Base-by-base conservation (phyloP, 2,329 filamentous ascomycete species). In the Aspergillus costaricaensis region DNA sequence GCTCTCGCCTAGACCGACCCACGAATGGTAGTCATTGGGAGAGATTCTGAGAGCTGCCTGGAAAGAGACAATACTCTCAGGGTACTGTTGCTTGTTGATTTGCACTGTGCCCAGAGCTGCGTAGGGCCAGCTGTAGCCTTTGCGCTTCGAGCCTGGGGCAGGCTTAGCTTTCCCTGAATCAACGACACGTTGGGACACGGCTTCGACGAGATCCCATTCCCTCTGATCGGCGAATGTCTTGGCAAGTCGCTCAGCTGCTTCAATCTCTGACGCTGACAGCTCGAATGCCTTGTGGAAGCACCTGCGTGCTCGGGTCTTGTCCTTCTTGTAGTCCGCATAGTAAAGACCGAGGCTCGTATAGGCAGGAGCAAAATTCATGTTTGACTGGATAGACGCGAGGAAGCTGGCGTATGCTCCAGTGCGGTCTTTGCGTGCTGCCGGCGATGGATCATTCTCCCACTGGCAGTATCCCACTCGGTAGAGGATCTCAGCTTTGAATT, bases 251-350 rank as follows among this genome's bases (percentile, higher is more conserved):
- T 98, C 91, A 0, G 95, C 95, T 38, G 95, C 92, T 67, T 89
- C 83, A 1, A 96, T 86, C 72, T 99, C 95, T 0, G 91, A 88
- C 0, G 92, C 81, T 0, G 95, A 99, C 3, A 99, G 80, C 74
- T 99, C 95, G 53, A 99, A 91, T 0, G 95, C 95, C 74, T 98
- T 97, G 69, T 97, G 91, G 70, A 98, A 98, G 73, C 94, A 98
- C 64, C 91, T 88, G n/a, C 91, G 85, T 8, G 94, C 92, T 71
- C 96, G 84, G 70, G 88, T 90, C 76, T 88, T 92, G 75, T 98
- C 95, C 66, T 88, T 92, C 58, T 86, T 90, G 72, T 97, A 97
- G 70, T 98, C 94, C 5, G 88, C 87, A 72, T 97, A 99, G 78
- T 90, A 99, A 7, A 94, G 82, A 15, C 95, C 95, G 4, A 99